A percentile compares a stretch with the other conserved stretches of the same genome.
These are phyloP conservation scores for Mucor saturninus DNA, from an alignment of 371 early-diverging fungal genomes.

Conservation along the genomic window DNA sequence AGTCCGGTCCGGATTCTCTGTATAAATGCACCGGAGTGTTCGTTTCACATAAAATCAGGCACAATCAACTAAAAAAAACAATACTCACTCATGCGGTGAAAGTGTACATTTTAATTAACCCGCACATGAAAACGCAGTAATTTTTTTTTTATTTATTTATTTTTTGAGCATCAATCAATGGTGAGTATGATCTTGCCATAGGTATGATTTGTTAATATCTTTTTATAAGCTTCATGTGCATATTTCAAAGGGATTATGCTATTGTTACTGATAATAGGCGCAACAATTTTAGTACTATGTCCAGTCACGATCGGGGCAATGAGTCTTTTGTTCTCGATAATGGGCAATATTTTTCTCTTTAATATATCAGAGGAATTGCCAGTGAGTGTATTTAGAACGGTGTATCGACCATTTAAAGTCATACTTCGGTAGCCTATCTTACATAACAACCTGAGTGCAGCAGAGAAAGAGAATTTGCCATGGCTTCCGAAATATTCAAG, in stretches of 20 bases:
- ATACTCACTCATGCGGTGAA: too few relatives aligned
- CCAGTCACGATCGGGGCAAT: too few relatives aligned
- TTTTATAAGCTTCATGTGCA: slow-evolving; percentile 41
- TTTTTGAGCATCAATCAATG: too few relatives aligned
- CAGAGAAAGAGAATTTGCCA: neutral
- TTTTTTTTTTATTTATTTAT: too few relatives aligned
- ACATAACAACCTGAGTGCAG: neutral
- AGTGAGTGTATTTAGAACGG: neutral
- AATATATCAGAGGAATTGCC: neutral
- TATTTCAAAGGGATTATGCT: slow-evolving; percentile 37
- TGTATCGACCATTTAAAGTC: neutral
- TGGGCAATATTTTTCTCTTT: neutral
- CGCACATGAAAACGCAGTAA: too few relatives aligned
- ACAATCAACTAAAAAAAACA: too few relatives aligned
- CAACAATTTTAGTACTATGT: neutral
- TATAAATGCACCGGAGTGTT: neutral
- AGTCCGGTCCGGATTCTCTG: neutral
- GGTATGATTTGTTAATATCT: slow-evolving; percentile 38
- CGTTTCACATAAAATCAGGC: too few relatives aligned
- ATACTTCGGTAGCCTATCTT: neutral
- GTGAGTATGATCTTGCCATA: slow-evolving; percentile 52
- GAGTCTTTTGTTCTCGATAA: slow-evolving; percentile 2
- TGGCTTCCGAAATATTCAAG: slow-evolving; percentile 4
- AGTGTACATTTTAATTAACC: too few relatives aligned
- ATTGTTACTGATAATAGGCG: neutral